Evolutionary conservation across 1,139 yeast species (phyloP).

Genomic region (Magnusiomyces ingens): DNA sequence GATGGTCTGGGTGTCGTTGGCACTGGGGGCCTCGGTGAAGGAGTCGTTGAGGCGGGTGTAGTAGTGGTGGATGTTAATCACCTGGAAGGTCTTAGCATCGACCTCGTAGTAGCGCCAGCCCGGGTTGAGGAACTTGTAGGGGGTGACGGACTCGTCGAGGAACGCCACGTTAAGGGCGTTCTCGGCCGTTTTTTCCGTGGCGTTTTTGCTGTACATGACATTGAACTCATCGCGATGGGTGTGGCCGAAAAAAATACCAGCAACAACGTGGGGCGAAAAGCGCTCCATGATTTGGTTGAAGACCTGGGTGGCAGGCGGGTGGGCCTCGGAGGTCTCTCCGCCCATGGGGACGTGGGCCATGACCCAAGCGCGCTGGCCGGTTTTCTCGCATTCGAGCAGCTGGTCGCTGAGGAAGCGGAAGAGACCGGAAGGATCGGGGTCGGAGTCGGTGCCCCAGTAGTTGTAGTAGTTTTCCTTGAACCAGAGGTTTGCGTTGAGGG

Average conservation of each 20-base stretch:
- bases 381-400: slow-evolving; percentile 49
- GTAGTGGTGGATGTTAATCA: slow-evolving; percentile 53
- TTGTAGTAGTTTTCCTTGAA: slow-evolving; percentile 59
- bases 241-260: slow-evolving; percentile 64
- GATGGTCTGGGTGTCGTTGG: slow-evolving; percentile 6
- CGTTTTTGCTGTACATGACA: slow-evolving; percentile 42
- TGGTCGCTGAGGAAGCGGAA: slow-evolving; percentile 57
- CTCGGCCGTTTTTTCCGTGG: slow-evolving; percentile 35
- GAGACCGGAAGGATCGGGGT: slow-evolving; percentile 59
- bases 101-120: slow-evolving; percentile 68
- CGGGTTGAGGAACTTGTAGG: slow-evolving; percentile 49
- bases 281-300: slow-evolving; percentile 55
- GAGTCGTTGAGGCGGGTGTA: slow-evolving; percentile 35
- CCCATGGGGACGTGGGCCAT: slow-evolving; percentile 62
- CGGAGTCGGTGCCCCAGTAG: slow-evolving; percentile 46
- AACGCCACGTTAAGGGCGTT: slow-evolving; percentile 48
- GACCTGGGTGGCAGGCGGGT: slow-evolving; percentile 56
- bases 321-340: slow-evolving; percentile 41
- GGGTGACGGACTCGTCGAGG: slow-evolving; percentile 54
- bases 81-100: slow-evolving; percentile 53
- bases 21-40: slow-evolving; percentile 34
- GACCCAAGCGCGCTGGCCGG: slow-evolving; percentile 62
- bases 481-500: slow-evolving; percentile 62
- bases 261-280: slow-evolving; percentile 63
- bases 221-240: slow-evolving; percentile 66